Base-by-base conservation (phyloP, 768 basidiomycete genomes). In the Ramaria rubella region DNA sequence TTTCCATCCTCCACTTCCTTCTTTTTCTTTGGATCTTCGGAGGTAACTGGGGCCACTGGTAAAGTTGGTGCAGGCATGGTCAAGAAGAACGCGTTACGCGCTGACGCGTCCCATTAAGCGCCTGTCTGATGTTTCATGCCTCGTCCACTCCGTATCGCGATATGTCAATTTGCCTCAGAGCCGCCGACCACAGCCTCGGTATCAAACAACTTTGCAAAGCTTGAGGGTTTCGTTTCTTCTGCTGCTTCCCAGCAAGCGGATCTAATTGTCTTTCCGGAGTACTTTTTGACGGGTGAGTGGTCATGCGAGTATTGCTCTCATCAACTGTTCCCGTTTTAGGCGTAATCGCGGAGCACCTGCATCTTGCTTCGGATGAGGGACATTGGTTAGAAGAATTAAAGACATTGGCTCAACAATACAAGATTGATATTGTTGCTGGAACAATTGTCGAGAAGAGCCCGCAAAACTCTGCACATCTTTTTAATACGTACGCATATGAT, bases 1-100 rank as follows among this genome's bases (percentile, higher is more conserved):
- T 65, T 62, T 3, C 56, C 64, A 26, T 73, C 78, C 52, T 78
- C 76, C 65, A 80, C 75, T 59, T 75, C 75, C 42, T 75, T 70
- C 63, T 77, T 72, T 60, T 87, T 82, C 74, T 85, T 80, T 2
- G 87, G 83, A 65, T 93, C 90, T 49, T 89, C 78, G 7, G 89
- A 82, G 1, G 76, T 75, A 3, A 91, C 88, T 48, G 78, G 64
- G 24, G 61, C 62, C 23, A 65, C 60, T 34, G 64, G 58, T 31
- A 59, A 46, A 38, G 55, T 38, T 14, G 49, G 54, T 36, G 59
- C 57, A 45, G 59, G 46, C 59, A 60, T 60, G n/a, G 30, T 38
- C 33, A 30, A 14, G 9, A 30, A 33, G 29, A 31, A 36, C 31
- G 27, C 29, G 29, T 30, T 34, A 4, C 31, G 19, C 19, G 49